phyloP scores from a whole-genome alignment of 257 asterid genomes.

The Fraxinus excelsior region DNA sequence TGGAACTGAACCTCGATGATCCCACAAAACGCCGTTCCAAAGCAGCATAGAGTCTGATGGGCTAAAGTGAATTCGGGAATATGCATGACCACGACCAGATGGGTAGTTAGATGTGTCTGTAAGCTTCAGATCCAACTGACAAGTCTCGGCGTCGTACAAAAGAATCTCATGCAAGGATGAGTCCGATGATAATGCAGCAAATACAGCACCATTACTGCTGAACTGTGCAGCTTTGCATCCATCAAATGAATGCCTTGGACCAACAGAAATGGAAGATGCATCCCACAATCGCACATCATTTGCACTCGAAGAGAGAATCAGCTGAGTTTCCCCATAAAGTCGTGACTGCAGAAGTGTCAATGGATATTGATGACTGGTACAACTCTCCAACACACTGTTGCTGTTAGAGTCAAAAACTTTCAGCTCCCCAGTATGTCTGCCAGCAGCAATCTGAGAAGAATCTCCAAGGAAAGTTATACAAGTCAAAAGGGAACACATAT shows the following conservation, averaged over 20 bases:
- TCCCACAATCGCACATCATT: slow-evolving; percentile 91
- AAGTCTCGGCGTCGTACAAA: slow-evolving; percentile 71
- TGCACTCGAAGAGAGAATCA: slow-evolving; percentile 83
- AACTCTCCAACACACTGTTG: slow-evolving; percentile 70
- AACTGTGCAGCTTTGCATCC: slow-evolving; percentile 85
- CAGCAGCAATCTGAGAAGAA: slow-evolving; percentile 76
- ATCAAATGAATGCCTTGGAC: slow-evolving; percentile 87
- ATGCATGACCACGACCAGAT: slow-evolving; percentile 61
- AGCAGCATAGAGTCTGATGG: slow-evolving; percentile 81
- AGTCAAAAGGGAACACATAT: slow-evolving; percentile 60
- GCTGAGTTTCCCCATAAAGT: slow-evolving; percentile 61
- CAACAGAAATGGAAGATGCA: slow-evolving; percentile 66
- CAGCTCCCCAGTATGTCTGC: slow-evolving; percentile 88
- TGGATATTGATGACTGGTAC: slow-evolving; percentile 79
- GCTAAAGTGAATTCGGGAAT: slow-evolving; percentile 78
- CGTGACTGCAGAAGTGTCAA: slow-evolving; percentile 74
- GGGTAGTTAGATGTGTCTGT: slow-evolving; percentile 54
- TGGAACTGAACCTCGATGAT: slow-evolving; percentile 68
- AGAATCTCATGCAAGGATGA: slow-evolving; percentile 74
- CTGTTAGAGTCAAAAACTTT: slow-evolving; percentile 79
- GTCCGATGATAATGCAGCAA: slow-evolving; percentile 75
- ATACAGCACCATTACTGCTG: slow-evolving; percentile 68
- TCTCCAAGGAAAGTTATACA: slow-evolving; percentile 86
- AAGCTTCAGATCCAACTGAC: slow-evolving; percentile 62
- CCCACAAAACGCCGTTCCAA: slow-evolving; percentile 98